Conservation (phyloP, 352 stramenopile genomes). For the Phytophthora lateralis region DNA sequence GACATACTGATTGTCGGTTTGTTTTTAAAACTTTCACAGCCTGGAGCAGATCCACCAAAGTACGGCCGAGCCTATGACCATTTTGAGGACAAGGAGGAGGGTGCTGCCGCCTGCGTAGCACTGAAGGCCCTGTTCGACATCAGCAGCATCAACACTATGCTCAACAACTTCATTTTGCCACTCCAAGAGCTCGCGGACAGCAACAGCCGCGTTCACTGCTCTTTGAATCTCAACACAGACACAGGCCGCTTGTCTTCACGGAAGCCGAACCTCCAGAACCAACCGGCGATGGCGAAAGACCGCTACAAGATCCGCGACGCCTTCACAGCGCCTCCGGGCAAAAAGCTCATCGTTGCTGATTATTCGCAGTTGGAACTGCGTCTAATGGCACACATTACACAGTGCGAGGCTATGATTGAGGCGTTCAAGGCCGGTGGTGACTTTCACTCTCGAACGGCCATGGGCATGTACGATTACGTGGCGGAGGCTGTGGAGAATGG, state of each 20-base stretch:
- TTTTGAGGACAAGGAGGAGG: conserved; percentile 92
- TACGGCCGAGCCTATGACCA: conserved; percentile 92
- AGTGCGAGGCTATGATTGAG: conserved; percentile 99
- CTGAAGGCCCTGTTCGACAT: conserved; percentile 95
- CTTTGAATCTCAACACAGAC: conserved; percentile 99
- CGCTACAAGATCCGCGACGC: conserved; percentile 91
- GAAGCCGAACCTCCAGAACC: conserved; percentile 99
- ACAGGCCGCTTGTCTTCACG: conserved; percentile 97
- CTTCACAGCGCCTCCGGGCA: conserved; percentile 92
- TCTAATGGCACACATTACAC: conserved; percentile 97
- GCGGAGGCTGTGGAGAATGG: conserved; percentile 94
- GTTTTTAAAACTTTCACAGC: conserved; percentile 40
- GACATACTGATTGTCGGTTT: conserved; percentile 16
- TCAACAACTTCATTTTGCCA: conserved; percentile 96
- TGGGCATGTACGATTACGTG: conserved; percentile 99
- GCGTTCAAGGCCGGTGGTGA: conserved; percentile 94
- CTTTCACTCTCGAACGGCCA: conserved; percentile 95
- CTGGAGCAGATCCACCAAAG: conserved; percentile 72
- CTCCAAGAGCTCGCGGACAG: conserved; percentile 94
- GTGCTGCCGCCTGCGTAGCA: conserved; percentile 94
- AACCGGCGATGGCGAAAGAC: conserved; percentile 89
- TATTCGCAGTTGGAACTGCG: conserved; percentile 99
- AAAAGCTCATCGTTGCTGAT: conserved; percentile 99
- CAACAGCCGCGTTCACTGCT: conserved; percentile 96
- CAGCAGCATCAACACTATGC: conserved; percentile 99